phyloP scores from a whole-genome alignment of 768 basidiomycete species.

The Mycena metata region DNA sequence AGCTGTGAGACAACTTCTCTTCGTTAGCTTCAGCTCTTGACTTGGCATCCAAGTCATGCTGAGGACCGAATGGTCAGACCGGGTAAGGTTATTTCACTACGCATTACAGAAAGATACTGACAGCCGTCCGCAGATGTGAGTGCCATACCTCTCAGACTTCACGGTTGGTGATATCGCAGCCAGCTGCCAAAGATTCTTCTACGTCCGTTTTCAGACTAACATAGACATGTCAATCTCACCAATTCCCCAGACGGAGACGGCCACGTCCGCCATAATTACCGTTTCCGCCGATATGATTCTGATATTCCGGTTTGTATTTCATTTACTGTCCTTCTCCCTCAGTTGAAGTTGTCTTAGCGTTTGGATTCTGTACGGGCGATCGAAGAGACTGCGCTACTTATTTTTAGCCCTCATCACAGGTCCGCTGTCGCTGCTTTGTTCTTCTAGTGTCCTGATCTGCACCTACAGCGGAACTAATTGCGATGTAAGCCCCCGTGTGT shows the following conservation, averaged over 20 bases:
- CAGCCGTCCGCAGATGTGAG: slow-evolving; percentile 3
- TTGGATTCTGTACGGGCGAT: slow-evolving; percentile 25
- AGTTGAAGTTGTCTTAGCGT: not conserved
- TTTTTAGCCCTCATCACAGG: slow-evolving; percentile 18
- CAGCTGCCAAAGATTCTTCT: slow-evolving; percentile 23
- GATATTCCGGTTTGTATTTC: slow-evolving; percentile 14
- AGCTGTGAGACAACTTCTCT: not conserved
- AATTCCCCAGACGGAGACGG: slow-evolving; percentile 4
- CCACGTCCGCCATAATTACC: slow-evolving; percentile 11
- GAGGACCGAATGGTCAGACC: slow-evolving; percentile 13
- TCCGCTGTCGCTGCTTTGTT: not conserved
- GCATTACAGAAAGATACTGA: not conserved
- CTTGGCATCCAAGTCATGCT: slow-evolving; percentile 16
- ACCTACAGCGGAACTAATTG: slow-evolving; percentile 15
- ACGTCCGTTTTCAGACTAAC: not conserved
- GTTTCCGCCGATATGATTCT: slow-evolving; percentile 21
- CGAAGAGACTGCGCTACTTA: slow-evolving; percentile 16
- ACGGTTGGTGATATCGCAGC: not conserved
- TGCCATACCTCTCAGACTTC: not conserved
- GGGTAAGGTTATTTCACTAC: not conserved
- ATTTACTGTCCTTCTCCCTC: not conserved
- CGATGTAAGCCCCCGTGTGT: not conserved
- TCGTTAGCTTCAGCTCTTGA: not conserved
- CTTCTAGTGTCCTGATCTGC: not conserved
- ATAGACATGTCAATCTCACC: not conserved